Evolutionary conservation across 1,284 basidiomycete genomes (phyloP).

Genomic region (Puccinia triticina): DNA sequence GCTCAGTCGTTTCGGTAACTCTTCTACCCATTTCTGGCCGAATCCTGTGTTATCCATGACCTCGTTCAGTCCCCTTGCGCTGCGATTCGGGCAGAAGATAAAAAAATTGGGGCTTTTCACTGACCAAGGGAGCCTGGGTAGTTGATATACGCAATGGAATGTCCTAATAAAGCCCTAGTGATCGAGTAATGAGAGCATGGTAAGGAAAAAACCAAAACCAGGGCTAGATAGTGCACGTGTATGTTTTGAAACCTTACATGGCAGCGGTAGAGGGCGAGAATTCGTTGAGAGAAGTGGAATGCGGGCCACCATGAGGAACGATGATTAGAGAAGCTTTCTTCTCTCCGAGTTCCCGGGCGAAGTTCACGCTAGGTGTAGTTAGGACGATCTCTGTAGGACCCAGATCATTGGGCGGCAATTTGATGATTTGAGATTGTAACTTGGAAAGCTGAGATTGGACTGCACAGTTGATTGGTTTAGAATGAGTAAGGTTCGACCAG

Average conservation of each 20-base stretch:
- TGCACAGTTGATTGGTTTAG: neutral
- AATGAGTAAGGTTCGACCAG: constrained; percentile 25
- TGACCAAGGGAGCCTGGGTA: constrained; percentile 71
- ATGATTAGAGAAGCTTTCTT: constrained; percentile 62
- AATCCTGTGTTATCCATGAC: constrained; percentile 57
- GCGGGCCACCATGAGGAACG: constrained; percentile 72
- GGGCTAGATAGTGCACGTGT: neutral
- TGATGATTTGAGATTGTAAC: constrained; percentile 65
- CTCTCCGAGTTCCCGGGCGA: constrained; percentile 51
- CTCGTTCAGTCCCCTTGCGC: neutral
- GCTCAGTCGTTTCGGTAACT: constrained; percentile 68
- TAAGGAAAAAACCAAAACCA: neutral
- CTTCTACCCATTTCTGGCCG: constrained; percentile 64
- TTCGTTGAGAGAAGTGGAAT: constrained; percentile 62
- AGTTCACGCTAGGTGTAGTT: neutral
- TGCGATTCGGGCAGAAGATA: neutral
- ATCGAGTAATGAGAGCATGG: neutral
- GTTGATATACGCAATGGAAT: constrained; percentile 69
- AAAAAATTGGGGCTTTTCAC: neutral
- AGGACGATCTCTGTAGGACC: constrained; percentile 56
- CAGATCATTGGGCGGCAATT: constrained; percentile 62
- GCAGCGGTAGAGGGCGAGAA: constrained; percentile 42
- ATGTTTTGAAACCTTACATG: constrained; percentile 35
- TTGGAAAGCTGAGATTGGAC: constrained; percentile 51
- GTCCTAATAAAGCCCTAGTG: constrained; percentile 66